Percentiles rank a stretch among this genome's conserved stretches.
These are phyloP conservation scores for Rutstroemia sp. DNA, from an alignment of 2,329 filamentous ascomycete genomes.

Conservation along the genomic window DNA sequence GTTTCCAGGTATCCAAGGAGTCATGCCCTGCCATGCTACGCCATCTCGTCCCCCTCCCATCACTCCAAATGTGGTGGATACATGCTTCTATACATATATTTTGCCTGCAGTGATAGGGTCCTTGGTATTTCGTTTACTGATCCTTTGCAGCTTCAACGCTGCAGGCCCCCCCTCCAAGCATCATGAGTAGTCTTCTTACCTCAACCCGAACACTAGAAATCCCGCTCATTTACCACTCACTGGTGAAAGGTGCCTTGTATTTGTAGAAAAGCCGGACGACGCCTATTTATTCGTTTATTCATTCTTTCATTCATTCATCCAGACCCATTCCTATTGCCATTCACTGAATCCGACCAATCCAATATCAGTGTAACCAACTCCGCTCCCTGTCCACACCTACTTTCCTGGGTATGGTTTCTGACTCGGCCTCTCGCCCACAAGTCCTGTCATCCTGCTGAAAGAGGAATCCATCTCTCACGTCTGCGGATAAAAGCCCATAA, in stretches of 20 bases:
- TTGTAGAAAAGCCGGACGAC: too few relatives aligned
- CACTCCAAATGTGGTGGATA: too few relatives aligned
- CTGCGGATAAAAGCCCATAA: too few relatives aligned
- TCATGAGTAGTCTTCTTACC: not conserved
- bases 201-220: not conserved
- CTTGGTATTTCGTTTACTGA: not conserved
- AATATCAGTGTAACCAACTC: not conserved
- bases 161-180: not conserved
- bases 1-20: not conserved
- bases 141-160: not conserved
- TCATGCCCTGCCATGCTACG: too few relatives aligned
- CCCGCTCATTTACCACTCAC: not conserved
- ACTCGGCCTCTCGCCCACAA: not conserved
- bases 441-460: slow-evolving; percentile 5
- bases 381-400: not conserved
- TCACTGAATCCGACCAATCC: not conserved
- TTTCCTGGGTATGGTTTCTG: not conserved
- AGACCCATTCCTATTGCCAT: not conserved
- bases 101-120: too few relatives aligned
- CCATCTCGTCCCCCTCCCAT: too few relatives aligned
- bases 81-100: not conserved
- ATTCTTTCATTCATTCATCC: not conserved
- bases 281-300: not conserved
- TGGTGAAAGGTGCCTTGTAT: not conserved
- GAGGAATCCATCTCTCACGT: not conserved